phyloP scores from a whole-genome alignment of 78 protist genomes.

The Dictyostelium intermedium region DNA sequence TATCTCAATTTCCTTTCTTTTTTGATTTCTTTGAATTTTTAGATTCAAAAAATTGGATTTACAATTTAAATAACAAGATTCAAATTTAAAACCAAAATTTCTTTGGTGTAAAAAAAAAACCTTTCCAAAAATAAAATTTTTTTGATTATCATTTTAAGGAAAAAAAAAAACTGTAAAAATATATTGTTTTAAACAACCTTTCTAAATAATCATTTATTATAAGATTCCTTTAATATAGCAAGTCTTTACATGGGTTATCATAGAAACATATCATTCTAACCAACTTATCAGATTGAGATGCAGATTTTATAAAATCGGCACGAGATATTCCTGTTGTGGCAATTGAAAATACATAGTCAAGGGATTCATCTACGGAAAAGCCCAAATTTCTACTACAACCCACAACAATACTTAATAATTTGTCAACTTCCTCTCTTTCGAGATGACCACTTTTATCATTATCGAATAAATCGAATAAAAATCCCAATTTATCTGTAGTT shows the following conservation, averaged over 20 bases:
- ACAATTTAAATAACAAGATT: background rate
- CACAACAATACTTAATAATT: background rate
- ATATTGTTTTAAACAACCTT: no score
- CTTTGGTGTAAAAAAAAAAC: no score
- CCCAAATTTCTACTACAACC: background rate
- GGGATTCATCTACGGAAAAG: background rate
- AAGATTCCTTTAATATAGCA: background rate
- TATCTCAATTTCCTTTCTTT: slow-evolving; percentile 20
- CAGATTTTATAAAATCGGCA: background rate
- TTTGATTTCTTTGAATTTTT: background rate
- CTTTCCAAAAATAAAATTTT: background rate
- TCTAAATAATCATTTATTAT: no score
- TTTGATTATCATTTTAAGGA: no score
- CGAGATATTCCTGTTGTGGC: background rate
- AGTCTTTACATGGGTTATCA: background rate
- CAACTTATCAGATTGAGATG: background rate
- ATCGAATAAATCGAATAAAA: background rate
- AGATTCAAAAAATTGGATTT: background rate
- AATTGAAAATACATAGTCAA: background rate
- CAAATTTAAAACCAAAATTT: background rate
- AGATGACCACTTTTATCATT: slow-evolving; percentile 14
- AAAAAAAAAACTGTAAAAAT: no score
- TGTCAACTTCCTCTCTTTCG: background rate
- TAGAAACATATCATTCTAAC: background rate
- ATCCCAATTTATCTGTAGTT: background rate